Evolutionary conservation across 306 rosid species (phyloP), one percentile per base, ranked within the genome.

Genomic region (Coriaria nepalensis): DNA sequence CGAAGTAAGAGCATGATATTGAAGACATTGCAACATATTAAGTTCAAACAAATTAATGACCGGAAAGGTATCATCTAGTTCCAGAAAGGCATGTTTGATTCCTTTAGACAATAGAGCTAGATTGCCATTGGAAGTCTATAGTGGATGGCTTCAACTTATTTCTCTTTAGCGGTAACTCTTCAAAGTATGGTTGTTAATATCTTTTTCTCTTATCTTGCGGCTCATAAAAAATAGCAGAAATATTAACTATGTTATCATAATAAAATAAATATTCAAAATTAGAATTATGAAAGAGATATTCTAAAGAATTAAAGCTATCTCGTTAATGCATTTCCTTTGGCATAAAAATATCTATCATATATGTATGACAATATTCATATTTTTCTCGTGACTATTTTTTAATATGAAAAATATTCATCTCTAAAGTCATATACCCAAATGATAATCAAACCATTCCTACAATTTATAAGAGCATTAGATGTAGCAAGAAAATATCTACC

Each of bases 401-500:
- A 34, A 50, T 6, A 20, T 35, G 13, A 10, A 33, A 50, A 50
- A 34, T 32, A 33, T 32, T 50, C 7, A 33, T 7, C 14, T 35
- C 40, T 2, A 50, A 32, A 7, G 20, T 34, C 47, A 43, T 43
- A 13, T 43, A 0, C 12, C 0, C 47, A 12, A 43, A 43, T 9
- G 6, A 43, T 10, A 43, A 9, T 52, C 6, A 52, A 6, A 38
- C 56, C 10, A 52, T 36, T 36, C 6, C 33, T 52, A 37, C 44
- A 52, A 52, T 52, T 52, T 20, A 20, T 20, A 20, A 20, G 29
- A 20, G 29, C 29, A 20, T 20, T 20, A 20, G 29, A 20, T 20
- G 29, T 20, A 8, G 56, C 6, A 37, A 52, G 56, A 12, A 52
- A 37, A 52, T 44, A 44, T 37, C 35, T 37, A 33, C 4, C 43